Evolutionary conservation across 2,329 filamentous ascomycete species (phyloP).

Genomic region (Colletotrichum truncatum): DNA sequence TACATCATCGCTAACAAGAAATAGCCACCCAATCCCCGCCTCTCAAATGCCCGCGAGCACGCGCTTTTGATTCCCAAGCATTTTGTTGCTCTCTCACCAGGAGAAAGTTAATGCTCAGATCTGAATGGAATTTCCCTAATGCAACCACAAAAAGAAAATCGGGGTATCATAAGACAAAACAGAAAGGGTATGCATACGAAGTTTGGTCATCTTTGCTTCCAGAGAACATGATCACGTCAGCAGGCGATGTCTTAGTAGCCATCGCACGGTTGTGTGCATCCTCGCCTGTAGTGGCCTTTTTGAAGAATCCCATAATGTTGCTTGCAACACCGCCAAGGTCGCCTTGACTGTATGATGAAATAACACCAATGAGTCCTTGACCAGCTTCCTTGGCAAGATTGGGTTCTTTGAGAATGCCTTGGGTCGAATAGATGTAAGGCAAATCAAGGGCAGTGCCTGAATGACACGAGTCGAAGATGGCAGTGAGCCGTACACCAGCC

Average conservation of each 20-base stretch:
- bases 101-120: slow-evolving; percentile 20
- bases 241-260: slow-evolving; percentile 90
- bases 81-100: not conserved
- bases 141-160: slow-evolving; percentile 10
- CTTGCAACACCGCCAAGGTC: slow-evolving; percentile 86
- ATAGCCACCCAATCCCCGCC: not conserved
- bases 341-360: slow-evolving; percentile 70
- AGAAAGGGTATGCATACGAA: slow-evolving; percentile 65
- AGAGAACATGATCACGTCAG: slow-evolving; percentile 97
- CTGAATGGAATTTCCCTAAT: no score
- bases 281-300: slow-evolving; percentile 85
- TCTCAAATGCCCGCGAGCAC: not conserved
- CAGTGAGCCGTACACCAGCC: slow-evolving; percentile 66
- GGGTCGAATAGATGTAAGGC: slow-evolving; percentile 75
- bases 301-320: slow-evolving; percentile 84
- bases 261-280: slow-evolving; percentile 83
- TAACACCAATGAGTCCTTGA: slow-evolving; percentile 67
- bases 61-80: not conserved
- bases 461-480: slow-evolving; percentile 74
- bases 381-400: slow-evolving; percentile 75
- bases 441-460: slow-evolving; percentile 73
- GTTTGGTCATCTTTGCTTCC: slow-evolving; percentile 98
- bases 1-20: not conserved
- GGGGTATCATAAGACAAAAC: slow-evolving; percentile 27
- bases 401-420: slow-evolving; percentile 74